These are phyloP conservation scores for Aurantiochytrium sp. DNA, from an alignment of 108 stramenopile genomes.

Conservation along the genomic window DNA sequence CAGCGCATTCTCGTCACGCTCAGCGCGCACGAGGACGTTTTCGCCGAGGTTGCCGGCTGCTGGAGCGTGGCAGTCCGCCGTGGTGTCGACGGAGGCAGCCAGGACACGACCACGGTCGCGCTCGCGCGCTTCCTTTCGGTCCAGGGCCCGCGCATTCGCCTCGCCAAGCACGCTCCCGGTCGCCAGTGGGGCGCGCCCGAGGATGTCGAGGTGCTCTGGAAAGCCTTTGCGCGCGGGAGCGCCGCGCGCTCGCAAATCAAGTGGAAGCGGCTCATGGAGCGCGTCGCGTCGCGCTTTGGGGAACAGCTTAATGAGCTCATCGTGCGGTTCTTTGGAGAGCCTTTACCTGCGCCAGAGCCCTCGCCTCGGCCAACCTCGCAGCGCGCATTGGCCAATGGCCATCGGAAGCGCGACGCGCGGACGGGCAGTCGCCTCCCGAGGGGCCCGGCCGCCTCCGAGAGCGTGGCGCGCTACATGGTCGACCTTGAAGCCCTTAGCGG, in stretches of 20 bases:
- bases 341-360: not conserved
- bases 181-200: not conserved
- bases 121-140: not conserved
- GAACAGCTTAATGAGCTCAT: not conserved
- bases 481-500: not conserved
- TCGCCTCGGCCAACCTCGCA: not conserved
- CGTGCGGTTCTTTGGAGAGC: not conserved
- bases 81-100: not conserved
- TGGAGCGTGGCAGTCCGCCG: not conserved
- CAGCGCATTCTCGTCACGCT: not conserved
- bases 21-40: not conserved
- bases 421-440: no score
- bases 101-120: not conserved
- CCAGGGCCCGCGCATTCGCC: not conserved
- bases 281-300: not conserved
- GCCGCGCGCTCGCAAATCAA: not conserved
- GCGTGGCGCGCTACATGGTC: not conserved
- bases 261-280: not conserved
- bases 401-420: no score
- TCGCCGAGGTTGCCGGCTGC: not conserved
- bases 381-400: not conserved
- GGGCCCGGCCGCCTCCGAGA: not conserved
- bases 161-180: not conserved
- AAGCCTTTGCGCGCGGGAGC: constrained; percentile 12
- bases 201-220: not conserved